phyloP scores from a whole-genome alignment of 2,329 filamentous ascomycete species.

The Apiospora koreana region DNA sequence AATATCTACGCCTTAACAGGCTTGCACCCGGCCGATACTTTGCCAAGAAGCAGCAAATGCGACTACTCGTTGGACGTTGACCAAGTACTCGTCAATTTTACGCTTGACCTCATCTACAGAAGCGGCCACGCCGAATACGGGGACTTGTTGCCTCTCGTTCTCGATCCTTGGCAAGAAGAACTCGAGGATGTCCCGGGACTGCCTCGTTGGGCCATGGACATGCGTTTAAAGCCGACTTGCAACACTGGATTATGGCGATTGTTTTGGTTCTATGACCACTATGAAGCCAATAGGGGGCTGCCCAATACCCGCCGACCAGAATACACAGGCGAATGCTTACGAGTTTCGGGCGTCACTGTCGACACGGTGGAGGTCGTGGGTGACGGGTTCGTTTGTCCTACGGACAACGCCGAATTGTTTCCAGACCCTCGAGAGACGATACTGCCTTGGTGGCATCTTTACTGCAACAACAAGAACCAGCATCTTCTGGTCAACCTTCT shows the following conservation, averaged over 20 bases:
- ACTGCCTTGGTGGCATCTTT: neutral
- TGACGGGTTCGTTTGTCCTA: neutral
- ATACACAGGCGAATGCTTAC: neutral
- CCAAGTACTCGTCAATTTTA: neutral
- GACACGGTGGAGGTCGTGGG: neutral
- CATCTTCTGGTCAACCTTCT: neutral
- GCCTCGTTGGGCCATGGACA: neutral
- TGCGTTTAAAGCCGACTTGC: neutral
- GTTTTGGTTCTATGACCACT: neutral
- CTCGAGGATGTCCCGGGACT: neutral
- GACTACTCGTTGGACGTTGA: neutral
- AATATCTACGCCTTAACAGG: neutral
- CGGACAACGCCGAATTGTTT: neutral
- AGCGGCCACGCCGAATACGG: too few relatives aligned
- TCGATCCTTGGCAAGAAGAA: neutral
- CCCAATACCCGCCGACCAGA: neutral
- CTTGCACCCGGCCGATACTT: neutral
- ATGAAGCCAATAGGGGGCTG: neutral
- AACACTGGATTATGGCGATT: neutral
- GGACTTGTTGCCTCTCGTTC: neutral
- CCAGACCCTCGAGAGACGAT: neutral
- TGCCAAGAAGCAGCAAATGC: neutral
- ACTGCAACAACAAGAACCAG: neutral
- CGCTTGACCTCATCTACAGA: neutral
- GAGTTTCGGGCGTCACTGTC: neutral